A percentile compares a stretch with the other conserved stretches of the same genome.
These are phyloP conservation scores for Yarrowia galli DNA, from an alignment of 1,139 yeast species.

Conservation along the genomic window DNA sequence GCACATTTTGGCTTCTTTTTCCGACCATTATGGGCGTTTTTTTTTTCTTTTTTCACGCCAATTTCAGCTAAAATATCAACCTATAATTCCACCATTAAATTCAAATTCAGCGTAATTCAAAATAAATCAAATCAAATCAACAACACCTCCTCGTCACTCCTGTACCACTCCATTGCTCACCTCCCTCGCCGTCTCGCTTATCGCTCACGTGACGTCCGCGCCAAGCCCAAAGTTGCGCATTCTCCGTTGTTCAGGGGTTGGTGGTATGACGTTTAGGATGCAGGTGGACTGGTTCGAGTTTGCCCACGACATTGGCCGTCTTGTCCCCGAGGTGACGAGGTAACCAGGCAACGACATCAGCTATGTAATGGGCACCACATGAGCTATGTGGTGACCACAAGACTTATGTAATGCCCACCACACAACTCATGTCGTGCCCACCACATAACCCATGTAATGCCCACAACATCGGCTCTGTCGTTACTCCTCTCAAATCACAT, in stretches of 20 bases:
- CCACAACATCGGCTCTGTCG: neutral
- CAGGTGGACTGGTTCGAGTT: neutral
- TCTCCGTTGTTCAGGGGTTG: conserved; percentile 22
- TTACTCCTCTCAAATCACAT: neutral
- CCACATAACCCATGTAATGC: neutral
- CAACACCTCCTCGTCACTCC: too few species aligned
- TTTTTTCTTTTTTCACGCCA: too few species aligned
- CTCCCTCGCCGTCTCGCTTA: conserved; percentile 11
- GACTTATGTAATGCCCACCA: neutral
- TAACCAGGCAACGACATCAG: neutral
- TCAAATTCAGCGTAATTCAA: too few species aligned
- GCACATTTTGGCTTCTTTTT: too few species aligned
- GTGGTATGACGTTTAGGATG: conserved; percentile 8
- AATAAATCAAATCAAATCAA: too few species aligned
- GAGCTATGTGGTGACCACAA: neutral
- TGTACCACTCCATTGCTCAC: too few species aligned
- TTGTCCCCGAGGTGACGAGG: too few species aligned
- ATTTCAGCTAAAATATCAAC: too few species aligned
- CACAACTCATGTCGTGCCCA: neutral
- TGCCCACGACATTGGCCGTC: too few species aligned
- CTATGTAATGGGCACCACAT: neutral
- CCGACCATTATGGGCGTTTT: too few species aligned
- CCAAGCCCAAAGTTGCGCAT: conserved; percentile 23
- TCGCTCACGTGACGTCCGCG: conserved; percentile 20
- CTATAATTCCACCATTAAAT: too few species aligned